Evolutionary conservation across 1,284 basidiomycete genomes (phyloP).

Genomic region (Gymnopus androsaceus): DNA sequence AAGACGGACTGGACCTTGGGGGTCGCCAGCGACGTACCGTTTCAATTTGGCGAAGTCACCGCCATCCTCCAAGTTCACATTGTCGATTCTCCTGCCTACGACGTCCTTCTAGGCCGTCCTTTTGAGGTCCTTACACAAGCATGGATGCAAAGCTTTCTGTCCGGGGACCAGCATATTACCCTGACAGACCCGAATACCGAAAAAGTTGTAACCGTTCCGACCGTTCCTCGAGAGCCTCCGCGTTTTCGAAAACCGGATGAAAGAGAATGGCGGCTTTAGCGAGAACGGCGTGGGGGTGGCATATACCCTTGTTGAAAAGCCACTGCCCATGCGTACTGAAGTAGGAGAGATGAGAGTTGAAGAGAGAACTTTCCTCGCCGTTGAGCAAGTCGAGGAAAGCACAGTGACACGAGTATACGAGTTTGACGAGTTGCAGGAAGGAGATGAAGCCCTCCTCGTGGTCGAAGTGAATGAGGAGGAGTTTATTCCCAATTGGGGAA

Average conservation of each 20-base stretch:
- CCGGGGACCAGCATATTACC: not conserved
- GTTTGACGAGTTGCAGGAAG: not conserved
- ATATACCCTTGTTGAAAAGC: not conserved
- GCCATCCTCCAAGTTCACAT: slow-evolving; percentile 31
- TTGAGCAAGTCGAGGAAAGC: no score
- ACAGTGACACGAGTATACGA: no score
- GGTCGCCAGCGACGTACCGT: slow-evolving; percentile 27
- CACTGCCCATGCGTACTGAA: no score
- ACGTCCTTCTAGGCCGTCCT: slow-evolving; percentile 33
- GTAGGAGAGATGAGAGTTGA: no score
- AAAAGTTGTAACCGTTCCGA: not conserved
- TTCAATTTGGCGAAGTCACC: slow-evolving; percentile 24
- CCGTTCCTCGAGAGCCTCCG: no score
- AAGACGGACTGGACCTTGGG: slow-evolving; percentile 23
- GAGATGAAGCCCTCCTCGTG: no score
- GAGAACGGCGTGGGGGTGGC: not conserved
- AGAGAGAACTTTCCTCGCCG: no score
- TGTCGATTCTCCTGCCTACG: slow-evolving; percentile 30
- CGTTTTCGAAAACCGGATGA: not conserved
- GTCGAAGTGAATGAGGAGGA: no score
- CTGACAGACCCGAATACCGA: not conserved
- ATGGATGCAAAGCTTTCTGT: not conserved
- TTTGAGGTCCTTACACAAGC: slow-evolving; percentile 34
- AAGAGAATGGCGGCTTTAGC: not conserved
- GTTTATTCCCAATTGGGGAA: no score